Evolutionary conservation across 2,329 filamentous ascomycete genomes (phyloP), one percentile per base, ranked within the genome.

Genomic region (Talaromyces sp.): DNA sequence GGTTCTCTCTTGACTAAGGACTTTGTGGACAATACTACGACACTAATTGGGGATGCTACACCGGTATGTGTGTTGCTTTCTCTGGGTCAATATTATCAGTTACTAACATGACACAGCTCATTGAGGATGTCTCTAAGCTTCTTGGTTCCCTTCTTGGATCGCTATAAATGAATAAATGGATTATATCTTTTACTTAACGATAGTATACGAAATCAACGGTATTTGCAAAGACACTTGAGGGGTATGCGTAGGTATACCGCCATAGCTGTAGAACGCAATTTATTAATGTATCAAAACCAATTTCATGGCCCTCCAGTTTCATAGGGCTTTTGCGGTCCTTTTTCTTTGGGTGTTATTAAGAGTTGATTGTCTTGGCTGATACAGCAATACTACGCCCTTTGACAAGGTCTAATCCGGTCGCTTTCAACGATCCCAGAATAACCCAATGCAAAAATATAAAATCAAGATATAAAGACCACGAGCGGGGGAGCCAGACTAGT

Each of bases 1-100:
- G 61, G 67, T 49, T 33, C 41, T 1, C 45, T 68, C 35, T 49
- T 68, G 51, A 65, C 65, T 17, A 57, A 56, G 46, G 55, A 61
- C 20, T 68, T 68, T 55, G 65, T 68, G 16, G 58, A 60, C 45
- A 63, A 68, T 32, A 71, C 69, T 4, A 60, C 60, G 2, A 65
- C 62, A 2, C 49, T 71, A 37, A 66, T 71, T 44, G 64, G 59
- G 7, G 69, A 70, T 64, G 69, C 68, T 16, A 65, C 66, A 24
- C 69, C 69, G 56, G 69, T 71, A 58, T 39, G 66, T 57, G 19
- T 29, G 40, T 4, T 13, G 3, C 30, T 29, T 32, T 19, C 9
- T 2, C 4, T 40, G 14, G 14, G 9, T 16, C 10, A 8, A 29
- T 17, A 2, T 5, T 10, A 6, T 17, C 47, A 44, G 24, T 54